Evolutionary conservation across 73 alveolate species (phyloP).

Genomic region (Durusdinium trenchii): DNA sequence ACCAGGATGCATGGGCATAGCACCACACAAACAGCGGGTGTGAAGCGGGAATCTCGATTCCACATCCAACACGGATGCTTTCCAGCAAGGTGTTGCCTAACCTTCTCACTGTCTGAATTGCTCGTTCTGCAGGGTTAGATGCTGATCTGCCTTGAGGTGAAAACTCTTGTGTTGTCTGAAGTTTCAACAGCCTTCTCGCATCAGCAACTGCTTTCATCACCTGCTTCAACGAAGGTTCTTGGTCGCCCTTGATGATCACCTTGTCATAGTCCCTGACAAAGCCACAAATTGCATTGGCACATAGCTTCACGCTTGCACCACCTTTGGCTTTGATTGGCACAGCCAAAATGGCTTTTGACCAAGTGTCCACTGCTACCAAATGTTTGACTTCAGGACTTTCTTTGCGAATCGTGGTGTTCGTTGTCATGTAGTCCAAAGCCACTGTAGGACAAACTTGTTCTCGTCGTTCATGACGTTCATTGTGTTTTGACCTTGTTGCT

Average conservation of each 20-base stretch:
- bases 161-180: not conserved
- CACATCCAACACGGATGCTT: not conserved
- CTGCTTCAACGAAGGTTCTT: not conserved
- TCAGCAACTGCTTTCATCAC: not conserved
- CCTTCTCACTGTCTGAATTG: not conserved
- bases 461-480: too few species aligned
- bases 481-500: too few species aligned
- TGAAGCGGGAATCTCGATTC: not conserved
- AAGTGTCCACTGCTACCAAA: not conserved
- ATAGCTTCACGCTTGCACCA: not conserved
- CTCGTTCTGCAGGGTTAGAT: not conserved
- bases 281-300: not conserved
- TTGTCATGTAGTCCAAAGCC: too few species aligned
- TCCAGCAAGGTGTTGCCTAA: not conserved
- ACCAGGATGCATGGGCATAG: conserved; percentile 1
- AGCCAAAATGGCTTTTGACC: not conserved
- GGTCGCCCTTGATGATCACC: not conserved
- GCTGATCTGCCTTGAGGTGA: not conserved
- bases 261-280: not conserved
- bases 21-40: conserved; percentile 10
- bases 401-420: too few species aligned
- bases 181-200: not conserved
- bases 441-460: too few species aligned
- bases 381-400: too few species aligned
- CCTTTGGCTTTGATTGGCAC: not conserved